Evolutionary conservation across 306 rosid species (phyloP).

Genomic region (Vigna trinervia): DNA sequence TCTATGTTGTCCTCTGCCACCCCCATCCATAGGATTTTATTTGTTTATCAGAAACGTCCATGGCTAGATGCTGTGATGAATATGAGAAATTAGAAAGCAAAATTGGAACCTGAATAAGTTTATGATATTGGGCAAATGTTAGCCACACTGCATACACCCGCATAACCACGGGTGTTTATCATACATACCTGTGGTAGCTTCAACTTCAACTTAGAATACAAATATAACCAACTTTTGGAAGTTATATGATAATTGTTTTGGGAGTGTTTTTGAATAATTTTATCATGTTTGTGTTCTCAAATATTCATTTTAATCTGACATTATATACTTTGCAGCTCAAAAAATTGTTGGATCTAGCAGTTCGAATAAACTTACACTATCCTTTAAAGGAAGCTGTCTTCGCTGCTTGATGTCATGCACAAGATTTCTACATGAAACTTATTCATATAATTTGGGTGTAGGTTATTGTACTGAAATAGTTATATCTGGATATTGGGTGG

Average conservation of each 20-base stretch:
- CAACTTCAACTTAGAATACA: conserved; percentile 24
- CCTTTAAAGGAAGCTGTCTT: conserved; percentile 42
- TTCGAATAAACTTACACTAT: conserved; percentile 40
- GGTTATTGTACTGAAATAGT: conserved; percentile 53
- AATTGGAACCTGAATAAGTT: conserved; percentile 23
- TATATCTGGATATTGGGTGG: conserved; percentile 88
- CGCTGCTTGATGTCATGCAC: conserved; percentile 42
- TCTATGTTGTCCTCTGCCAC: conserved; percentile 20
- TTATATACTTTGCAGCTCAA: conserved; percentile 63
- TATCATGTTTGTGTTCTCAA: conserved; percentile 19
- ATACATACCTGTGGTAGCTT: conserved; percentile 29
- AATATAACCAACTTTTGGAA: not conserved
- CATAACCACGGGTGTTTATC: not conserved
- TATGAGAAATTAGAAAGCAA: conserved; percentile 19
- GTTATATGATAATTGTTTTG: not conserved
- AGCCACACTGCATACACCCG: not conserved
- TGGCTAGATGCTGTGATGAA: conserved; percentile 18
- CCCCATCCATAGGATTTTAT: conserved; percentile 10
- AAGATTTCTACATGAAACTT: conserved; percentile 46
- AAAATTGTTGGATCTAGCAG: conserved; percentile 46
- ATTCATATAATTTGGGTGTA: conserved; percentile 48
- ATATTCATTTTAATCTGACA: conserved; percentile 35
- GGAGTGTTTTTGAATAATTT: conserved; percentile 30
- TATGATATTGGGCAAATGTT: not conserved
- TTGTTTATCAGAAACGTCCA: conserved; percentile 22